Base-by-base conservation (phyloP, 2,329 filamentous ascomycete species). In the Fusarium sarcochroum region DNA sequence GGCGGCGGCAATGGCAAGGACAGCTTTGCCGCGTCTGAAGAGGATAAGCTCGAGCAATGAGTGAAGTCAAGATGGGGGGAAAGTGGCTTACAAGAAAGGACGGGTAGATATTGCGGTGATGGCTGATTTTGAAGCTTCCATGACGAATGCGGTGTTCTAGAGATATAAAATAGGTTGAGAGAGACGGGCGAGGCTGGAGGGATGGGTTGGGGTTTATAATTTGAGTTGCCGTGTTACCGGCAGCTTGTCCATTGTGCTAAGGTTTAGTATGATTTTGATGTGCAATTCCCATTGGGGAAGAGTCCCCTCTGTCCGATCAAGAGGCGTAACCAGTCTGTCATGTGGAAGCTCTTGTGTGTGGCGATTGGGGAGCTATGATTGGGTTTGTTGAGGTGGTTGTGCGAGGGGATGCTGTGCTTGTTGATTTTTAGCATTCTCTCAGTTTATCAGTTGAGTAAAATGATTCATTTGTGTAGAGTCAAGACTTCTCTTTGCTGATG, bases 21-120 rank as follows among this genome's bases (percentile, higher is more conserved):
- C 70, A 49, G 76, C 76, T 20, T 78, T 81, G 64, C 79, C 78
- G 58, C 81, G 81, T 45, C 82, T 80, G 47, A 52, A 70, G 13
- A 21, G 20, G 20, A 44, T 25, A 35, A 49, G 58, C 32, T 23
- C 60, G 37, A 32, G 23, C 17, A 15, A 13, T 41, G 27, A 25
- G 40, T 21, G 32, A 18, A 21, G 20, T 23, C 14, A 30, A 27
- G 25, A 23, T 23, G 23, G 23, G 23, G 23, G 23, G 23, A 25
- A 20, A 8, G 14, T 15, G 25, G 49, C 68, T 54, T 66, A 73
- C 71, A 70, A 59, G 46, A 73, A 73, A 21, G 66, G 70, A 35
- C 72, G 70, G 13, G 64, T 49, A 6, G 63, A 55, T 50, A 64
- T 44, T 44, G 67, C 49, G 5, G 66, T 64, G 40, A 63, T 44